Evolutionary conservation across 2,329 filamentous ascomycete genomes (phyloP), one percentile per base, ranked within the genome.

Genomic region (Epichloe sibirici): DNA sequence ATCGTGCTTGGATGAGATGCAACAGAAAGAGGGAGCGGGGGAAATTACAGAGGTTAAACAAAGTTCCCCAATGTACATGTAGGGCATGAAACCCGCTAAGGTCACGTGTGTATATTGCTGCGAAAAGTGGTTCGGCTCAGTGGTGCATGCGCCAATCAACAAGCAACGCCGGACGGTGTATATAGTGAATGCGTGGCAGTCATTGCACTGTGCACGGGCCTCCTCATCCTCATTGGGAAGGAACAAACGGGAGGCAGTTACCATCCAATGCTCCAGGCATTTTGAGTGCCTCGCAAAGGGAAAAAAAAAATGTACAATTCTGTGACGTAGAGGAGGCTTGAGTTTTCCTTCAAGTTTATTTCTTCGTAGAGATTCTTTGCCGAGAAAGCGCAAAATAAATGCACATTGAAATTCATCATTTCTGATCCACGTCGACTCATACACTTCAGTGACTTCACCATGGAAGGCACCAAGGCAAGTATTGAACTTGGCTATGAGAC

Each of bases 1-100:
- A 66, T 70, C 66, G 65, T 68, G 67, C 64, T 68, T 65, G 68
- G 68, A 69, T 71, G 62, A 70, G 64, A 66, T 68, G 67, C 63
- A 69, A 65, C 57, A 45, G 34, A 45, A 49, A 45, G 53, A 51
- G 45, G 54, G 54, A 54, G 62, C 61, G 63, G 65, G 63, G 61
- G 59, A 58, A 63, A 57, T 60, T 58, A 51, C 25, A 45, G 56
- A 61, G 56, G 53, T 63, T 66, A 63, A 63, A 62, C 60, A 62
- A 63, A 56, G 55, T 48, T 35, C 25, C 57, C 54, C 47, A 21
- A 21, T 21, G 17, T 21, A 21, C 17, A 58, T 51, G 61, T 69
- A 69, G 66, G 66, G 67, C 65, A 67, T 57, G 59, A 61, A 69
- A 59, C 66, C 66, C 67, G 62, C 58, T 55, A 48, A 44, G 31